phyloP scores from a whole-genome alignment of 345 rosid genomes.

The Melastoma malabathricum region DNA sequence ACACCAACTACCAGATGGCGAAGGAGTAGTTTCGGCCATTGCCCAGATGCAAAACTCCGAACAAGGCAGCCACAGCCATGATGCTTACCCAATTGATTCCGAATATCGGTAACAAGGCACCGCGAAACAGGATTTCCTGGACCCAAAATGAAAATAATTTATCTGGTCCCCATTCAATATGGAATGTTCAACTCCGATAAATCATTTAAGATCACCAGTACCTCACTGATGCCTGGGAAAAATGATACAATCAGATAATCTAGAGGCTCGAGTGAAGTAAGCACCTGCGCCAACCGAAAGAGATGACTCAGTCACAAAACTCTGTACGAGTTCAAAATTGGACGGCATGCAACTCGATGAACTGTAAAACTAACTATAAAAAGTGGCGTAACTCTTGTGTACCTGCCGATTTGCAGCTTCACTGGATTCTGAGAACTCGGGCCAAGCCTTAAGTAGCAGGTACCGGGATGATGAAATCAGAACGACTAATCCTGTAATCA shows the following conservation, averaged over 20 bases:
- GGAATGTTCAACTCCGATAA: too few species aligned
- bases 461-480: constrained; percentile 60
- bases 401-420: constrained; percentile 83
- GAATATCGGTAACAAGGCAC: constrained; percentile 52
- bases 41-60: constrained; percentile 74
- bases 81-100: constrained; percentile 64
- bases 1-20: constrained; percentile 47
- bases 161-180: too few species aligned
- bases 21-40: constrained; percentile 78
- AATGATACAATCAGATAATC: constrained; percentile 68
- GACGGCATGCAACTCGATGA: too few species aligned
- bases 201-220: constrained; percentile 6
- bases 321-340: too few species aligned
- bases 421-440: constrained; percentile 69
- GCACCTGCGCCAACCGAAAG: constrained; percentile 32
- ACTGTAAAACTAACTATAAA: too few species aligned
- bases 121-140: constrained; percentile 80
- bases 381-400: not conserved
- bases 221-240: constrained; percentile 85
- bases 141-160: not conserved
- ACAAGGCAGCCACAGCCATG: constrained; percentile 37
- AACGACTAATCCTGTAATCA: constrained; percentile 50
- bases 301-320: not conserved
- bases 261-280: constrained; percentile 65
- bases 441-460: constrained; percentile 60